These are phyloP conservation scores for Pythium biforme DNA, from an alignment of 352 stramenopile genomes.

Conservation along the genomic window DNA sequence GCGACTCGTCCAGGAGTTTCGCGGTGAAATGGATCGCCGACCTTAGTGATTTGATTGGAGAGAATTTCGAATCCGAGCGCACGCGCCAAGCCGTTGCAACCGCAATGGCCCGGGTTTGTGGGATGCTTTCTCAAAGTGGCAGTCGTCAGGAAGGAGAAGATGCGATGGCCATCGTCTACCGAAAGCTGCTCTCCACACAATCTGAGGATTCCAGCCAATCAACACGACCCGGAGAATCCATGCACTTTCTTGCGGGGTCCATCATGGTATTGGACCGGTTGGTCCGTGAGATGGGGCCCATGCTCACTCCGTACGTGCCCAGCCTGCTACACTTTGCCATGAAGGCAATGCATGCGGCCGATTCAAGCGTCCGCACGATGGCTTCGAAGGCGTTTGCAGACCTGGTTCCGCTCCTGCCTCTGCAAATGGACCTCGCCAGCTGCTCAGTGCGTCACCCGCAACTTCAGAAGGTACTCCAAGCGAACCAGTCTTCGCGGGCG, in stretches of 20 bases:
- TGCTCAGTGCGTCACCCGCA: conserved; percentile 8
- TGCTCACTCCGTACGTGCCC: conserved; percentile 57
- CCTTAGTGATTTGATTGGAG: conserved; percentile 31
- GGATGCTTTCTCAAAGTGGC: neutral
- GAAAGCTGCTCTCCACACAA: conserved; percentile 35
- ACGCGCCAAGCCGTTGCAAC: conserved; percentile 39
- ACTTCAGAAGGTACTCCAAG: conserved; percentile 28
- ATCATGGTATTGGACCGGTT: conserved; percentile 63
- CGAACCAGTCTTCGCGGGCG: conserved; percentile 60
- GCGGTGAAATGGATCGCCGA: conserved; percentile 49
- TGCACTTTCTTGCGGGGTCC: conserved; percentile 32
- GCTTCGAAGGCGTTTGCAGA: conserved; percentile 68
- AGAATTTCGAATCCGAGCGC: conserved; percentile 23
- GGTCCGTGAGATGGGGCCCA: conserved; percentile 30
- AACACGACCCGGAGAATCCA: neutral
- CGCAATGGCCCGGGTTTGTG: conserved; percentile 40
- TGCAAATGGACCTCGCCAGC: conserved; percentile 67
- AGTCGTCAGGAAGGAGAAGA: conserved; percentile 5
- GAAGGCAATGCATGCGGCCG: conserved; percentile 56
- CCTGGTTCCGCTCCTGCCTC: conserved; percentile 62
- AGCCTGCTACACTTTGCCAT: conserved; percentile 72
- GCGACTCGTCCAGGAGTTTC: conserved; percentile 25
- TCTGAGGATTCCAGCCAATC: neutral
- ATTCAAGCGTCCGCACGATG: conserved; percentile 37
- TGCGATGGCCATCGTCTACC: conserved; percentile 43